Evolutionary conservation across 192 early-diverging fungal genomes (phyloP).

Genomic region (Coemansia sp.): DNA sequence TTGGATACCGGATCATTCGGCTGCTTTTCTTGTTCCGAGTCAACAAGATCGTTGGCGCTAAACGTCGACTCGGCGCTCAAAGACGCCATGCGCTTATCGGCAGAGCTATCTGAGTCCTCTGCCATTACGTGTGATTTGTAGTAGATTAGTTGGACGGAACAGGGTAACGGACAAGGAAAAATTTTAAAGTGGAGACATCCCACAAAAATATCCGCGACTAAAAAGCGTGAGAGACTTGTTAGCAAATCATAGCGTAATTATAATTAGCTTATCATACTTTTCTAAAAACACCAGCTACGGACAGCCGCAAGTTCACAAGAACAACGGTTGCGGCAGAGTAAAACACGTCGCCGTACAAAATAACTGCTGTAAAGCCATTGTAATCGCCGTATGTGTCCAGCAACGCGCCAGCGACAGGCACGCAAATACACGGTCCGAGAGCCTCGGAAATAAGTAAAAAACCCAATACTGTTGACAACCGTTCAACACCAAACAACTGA

Average conservation of each 20-base stretch:
- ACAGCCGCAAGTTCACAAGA: constrained; percentile 12
- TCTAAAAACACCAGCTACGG: neutral
- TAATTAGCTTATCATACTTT: neutral
- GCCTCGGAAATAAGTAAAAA: constrained; percentile 23
- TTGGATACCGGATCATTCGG: neutral
- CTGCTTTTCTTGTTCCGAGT: neutral
- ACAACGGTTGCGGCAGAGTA: constrained; percentile 13
- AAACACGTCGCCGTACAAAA: constrained; percentile 28
- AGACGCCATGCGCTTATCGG: neutral
- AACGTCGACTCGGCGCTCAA: neutral
- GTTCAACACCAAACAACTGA: constrained; percentile 22
- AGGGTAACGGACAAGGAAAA: constrained; percentile 1
- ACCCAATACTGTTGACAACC: constrained; percentile 30
- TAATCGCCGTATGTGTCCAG: constrained; percentile 34
- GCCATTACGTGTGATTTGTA: neutral
- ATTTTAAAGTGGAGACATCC: neutral
- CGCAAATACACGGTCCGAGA: constrained; percentile 16
- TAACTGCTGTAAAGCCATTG: constrained; percentile 18
- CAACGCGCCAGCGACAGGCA: constrained; percentile 22
- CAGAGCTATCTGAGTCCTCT: neutral
- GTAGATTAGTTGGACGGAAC: neutral
- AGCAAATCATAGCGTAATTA: neutral
- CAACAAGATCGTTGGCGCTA: neutral
- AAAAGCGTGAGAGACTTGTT: neutral
- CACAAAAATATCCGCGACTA: neutral